Evolutionary conservation across 2,329 filamentous ascomycete genomes (phyloP).

Genomic region (Sclerotinia glacialis): DNA sequence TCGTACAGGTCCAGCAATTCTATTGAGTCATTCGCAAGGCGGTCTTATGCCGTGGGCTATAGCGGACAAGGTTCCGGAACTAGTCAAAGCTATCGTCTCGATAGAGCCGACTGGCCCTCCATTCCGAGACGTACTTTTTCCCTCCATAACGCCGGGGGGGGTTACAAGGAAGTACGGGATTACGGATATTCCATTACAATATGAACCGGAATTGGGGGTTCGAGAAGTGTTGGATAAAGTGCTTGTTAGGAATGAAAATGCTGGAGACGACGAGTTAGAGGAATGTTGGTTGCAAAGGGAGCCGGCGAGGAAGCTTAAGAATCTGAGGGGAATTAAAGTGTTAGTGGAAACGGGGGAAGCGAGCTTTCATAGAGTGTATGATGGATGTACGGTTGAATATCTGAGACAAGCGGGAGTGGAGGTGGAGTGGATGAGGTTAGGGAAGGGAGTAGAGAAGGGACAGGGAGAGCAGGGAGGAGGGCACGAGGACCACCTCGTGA

Average conservation of each 20-base stretch:
- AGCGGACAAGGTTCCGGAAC: conserved; percentile 44
- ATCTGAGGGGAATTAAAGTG: conserved; percentile 41
- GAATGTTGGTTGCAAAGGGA: conserved; percentile 41
- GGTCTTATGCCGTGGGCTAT: conserved; percentile 45
- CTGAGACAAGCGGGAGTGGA: conserved; percentile 46
- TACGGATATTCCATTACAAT: conserved; percentile 49
- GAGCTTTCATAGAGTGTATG: conserved; percentile 48
- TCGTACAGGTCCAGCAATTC: conserved; percentile 29
- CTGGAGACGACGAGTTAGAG: conserved; percentile 13
- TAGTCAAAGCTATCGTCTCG: conserved; percentile 45
- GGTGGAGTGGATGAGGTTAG: conserved; percentile 42
- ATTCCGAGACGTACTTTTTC: conserved; percentile 42
- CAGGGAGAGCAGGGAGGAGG: too few species aligned
- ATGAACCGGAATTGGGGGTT: conserved; percentile 28
- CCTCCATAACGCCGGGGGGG: conserved; percentile 28
- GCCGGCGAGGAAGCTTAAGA: conserved; percentile 40
- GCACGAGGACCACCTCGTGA: background rate
- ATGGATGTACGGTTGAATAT: conserved; percentile 45
- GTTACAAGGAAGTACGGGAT: conserved; percentile 46
- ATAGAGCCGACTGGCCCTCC: conserved; percentile 50
- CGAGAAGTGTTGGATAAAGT: background rate
- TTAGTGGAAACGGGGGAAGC: conserved; percentile 45
- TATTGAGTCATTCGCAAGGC: conserved; percentile 45
- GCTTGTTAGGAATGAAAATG: background rate
- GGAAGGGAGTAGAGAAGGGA: conserved; percentile 27